Conservation (phyloP, 2,329 filamentous ascomycete genomes). For the Alternaria gaisen region DNA sequence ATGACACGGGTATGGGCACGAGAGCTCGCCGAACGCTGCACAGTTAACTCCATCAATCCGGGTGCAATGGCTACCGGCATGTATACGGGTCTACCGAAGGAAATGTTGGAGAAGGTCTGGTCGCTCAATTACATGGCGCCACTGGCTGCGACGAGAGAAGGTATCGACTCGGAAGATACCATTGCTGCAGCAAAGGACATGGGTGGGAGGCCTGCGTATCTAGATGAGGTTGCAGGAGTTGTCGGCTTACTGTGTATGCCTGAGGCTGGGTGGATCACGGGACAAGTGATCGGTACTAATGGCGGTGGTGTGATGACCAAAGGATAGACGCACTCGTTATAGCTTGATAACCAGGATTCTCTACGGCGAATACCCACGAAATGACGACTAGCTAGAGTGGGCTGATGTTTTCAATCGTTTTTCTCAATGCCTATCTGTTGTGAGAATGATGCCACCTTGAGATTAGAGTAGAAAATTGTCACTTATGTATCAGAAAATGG, state of each 20-base stretch:
- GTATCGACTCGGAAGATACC: constrained; percentile 58
- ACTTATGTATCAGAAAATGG: neutral
- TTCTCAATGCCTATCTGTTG: neutral
- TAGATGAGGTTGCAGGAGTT: constrained; percentile 73
- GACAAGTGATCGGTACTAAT: constrained; percentile 78
- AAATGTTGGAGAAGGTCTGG: constrained; percentile 66
- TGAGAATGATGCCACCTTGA: neutral
- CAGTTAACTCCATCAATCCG: constrained; percentile 69
- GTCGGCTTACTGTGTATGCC: constrained; percentile 75
- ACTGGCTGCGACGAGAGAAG: constrained; percentile 60
- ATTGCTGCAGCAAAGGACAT: constrained; percentile 64
- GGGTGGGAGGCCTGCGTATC: constrained; percentile 67
- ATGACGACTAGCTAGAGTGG: neutral
- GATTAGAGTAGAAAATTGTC: neutral
- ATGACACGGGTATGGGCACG: constrained; percentile 71
- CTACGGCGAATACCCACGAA: too few relatives aligned
- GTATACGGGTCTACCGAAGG: constrained; percentile 66
- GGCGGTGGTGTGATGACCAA: constrained; percentile 71
- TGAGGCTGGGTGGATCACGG: constrained; percentile 76
- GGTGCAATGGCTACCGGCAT: constrained; percentile 65
- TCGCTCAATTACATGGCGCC: constrained; percentile 69
- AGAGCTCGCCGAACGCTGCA: constrained; percentile 65
- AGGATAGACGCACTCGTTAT: neutral
- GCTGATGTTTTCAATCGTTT: neutral
- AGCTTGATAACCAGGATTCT: neutral